Evolutionary conservation across 2,329 filamentous ascomycete species (phyloP).

Genomic region (Xylariaceae sp.): DNA sequence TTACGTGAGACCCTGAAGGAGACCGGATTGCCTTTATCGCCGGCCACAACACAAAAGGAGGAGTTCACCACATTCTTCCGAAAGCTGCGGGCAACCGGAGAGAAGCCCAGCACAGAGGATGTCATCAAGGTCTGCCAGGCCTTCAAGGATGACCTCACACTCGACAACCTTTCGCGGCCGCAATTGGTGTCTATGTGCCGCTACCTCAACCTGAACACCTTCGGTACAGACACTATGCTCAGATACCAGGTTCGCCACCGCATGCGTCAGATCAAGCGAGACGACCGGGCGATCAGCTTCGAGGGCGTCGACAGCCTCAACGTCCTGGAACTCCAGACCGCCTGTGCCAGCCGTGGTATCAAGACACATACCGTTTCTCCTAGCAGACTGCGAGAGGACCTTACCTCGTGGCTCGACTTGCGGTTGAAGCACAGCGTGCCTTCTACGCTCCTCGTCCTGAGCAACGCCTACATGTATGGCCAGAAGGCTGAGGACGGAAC

Average conservation of each 20-base stretch:
- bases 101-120: conserved; percentile 80
- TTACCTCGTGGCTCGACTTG: conserved; percentile 90
- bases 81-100: conserved; percentile 87
- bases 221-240: conserved; percentile 96
- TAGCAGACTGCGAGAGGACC: conserved; percentile 77
- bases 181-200: conserved; percentile 97
- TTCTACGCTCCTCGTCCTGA: conserved; percentile 88
- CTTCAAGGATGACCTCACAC: conserved; percentile 94
- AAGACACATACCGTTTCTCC: conserved; percentile 90
- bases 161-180: conserved; percentile 93
- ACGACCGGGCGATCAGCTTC: conserved; percentile 88
- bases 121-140: conserved; percentile 99
- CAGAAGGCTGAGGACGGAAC: conserved; percentile 71
- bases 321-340: conserved; percentile 87
- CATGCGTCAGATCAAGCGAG: conserved; percentile 98
- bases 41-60: conserved; percentile 79
- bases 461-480: conserved; percentile 96
- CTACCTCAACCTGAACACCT: conserved; percentile 96
- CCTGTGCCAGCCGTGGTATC: conserved; percentile 85
- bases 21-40: conserved; percentile 83
- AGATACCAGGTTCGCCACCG: conserved; percentile 95
- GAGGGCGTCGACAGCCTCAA: conserved; percentile 91
- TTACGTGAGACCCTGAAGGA: conserved; percentile 83
- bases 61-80: conserved; percentile 97
- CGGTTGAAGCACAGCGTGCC: conserved; percentile 92